Conservation (phyloP, 2,329 filamentous ascomycete genomes). For the Periconia macrospinosa region DNA sequence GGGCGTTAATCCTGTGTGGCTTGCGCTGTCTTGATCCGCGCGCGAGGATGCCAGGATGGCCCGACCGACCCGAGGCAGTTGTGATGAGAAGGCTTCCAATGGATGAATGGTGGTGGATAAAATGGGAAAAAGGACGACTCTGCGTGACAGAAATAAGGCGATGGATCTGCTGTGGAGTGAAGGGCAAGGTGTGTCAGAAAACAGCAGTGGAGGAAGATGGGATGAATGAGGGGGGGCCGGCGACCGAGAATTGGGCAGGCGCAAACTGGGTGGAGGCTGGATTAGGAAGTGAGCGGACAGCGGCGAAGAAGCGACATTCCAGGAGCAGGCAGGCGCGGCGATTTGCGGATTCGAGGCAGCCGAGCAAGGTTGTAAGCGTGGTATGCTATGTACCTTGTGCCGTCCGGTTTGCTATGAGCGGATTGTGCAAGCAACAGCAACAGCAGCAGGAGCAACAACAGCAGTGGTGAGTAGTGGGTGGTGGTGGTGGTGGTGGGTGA, state of each 20-base stretch:
- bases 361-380: neutral
- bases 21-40: slow-evolving; percentile 11
- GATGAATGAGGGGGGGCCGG: slow-evolving; percentile 5
- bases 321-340: slow-evolving; percentile 16
- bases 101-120: slow-evolving; percentile 1
- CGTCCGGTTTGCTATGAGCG: too few relatives aligned
- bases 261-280: slow-evolving; percentile 17
- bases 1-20: slow-evolving; percentile 8
- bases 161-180: slow-evolving; percentile 4
- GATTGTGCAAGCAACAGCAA: neutral
- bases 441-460: neutral
- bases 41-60: slow-evolving; percentile 19
- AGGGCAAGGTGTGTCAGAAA: slow-evolving; percentile 1
- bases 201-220: neutral
- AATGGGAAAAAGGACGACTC: neutral
- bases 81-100: neutral
- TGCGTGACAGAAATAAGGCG: neutral
- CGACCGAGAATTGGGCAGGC: slow-evolving; percentile 5
- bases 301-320: slow-evolving; percentile 30
- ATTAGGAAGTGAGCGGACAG: slow-evolving; percentile 23
- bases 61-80: slow-evolving; percentile 24
- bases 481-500: neutral
- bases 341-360: neutral
- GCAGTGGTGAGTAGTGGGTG: neutral
- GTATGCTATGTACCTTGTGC: too few relatives aligned